Evolutionary conservation across 2,329 filamentous ascomycete species (phyloP), one percentile per base, ranked within the genome.

Genomic region (Aspergillus novofumigatus): DNA sequence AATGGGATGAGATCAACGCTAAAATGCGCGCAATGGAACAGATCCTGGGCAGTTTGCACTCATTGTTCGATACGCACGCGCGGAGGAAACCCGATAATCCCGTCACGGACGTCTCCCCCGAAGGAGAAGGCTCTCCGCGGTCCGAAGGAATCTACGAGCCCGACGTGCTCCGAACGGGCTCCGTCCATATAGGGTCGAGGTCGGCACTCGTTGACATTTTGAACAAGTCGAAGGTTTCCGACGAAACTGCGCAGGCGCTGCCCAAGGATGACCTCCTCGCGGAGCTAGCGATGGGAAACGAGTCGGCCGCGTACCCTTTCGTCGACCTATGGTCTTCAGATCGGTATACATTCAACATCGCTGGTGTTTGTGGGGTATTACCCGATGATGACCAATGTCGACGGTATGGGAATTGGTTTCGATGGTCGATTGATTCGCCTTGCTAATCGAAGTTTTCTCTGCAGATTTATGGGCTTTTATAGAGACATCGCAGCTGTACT

Each of bases 261-360:
- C 73, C 84, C 21, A 81, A 81, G 64, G 83, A 83, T 67, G 83
- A 81, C 62, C 80, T 86, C 60, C 72, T 86, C 14, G 81, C 82
- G 0, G 79, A 85, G 52, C 80, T 86, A 57, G 83, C 82, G 1
- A 68, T 86, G 57, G 83, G 84, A 62, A 85, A 85, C 62, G 82
- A 85, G 62, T 82, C 80, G 42, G 81, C 81, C 2, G 83, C 82
- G 21, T 86, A 85, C 62, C 83, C 83, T 2, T 86, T 86, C 60
- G 82, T 85, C 21, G 83, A 85, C 64, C 73, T 86, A 9, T 86
- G 83, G 82, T 83, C 83, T n/a, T 83, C 81, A 2, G 81, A 85
- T 61, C 82, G 80, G 3, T 82, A 77, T 4, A 76, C 82, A 25
- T 76, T 80, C 53, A 79, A 83, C 63, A 80, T 83, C 8, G 77